Conservation (phyloP, 2,329 filamentous ascomycete species). For the Botrytis porri region DNA sequence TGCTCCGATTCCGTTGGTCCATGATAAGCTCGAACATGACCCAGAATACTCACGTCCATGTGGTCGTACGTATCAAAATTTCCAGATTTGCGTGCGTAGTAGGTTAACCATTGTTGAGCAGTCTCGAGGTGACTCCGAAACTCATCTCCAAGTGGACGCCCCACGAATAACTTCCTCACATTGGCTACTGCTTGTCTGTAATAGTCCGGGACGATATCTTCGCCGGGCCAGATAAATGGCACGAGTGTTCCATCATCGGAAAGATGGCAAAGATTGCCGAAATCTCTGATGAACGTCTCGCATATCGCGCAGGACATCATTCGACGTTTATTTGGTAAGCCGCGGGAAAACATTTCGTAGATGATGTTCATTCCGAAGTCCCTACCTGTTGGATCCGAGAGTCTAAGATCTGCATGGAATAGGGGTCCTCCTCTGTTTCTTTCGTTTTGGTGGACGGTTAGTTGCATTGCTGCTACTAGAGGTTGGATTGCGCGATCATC, state of each 20-base stretch:
- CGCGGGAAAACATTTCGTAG: conserved; percentile 10
- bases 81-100: not conserved
- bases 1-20: not conserved
- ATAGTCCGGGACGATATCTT: conserved; percentile 4
- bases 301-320: conserved; percentile 13
- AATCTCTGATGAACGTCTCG: conserved; percentile 1
- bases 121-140: not conserved
- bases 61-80: not conserved
- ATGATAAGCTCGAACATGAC: not conserved
- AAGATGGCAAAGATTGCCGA: conserved; percentile 10
- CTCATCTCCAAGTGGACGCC: conserved; percentile 1
- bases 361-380: not conserved
- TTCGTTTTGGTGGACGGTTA: not conserved
- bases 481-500: conserved; percentile 4
- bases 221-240: conserved; percentile 12
- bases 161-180: conserved; percentile 10
- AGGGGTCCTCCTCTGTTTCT: not conserved
- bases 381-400: not conserved
- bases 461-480: conserved; percentile 6
- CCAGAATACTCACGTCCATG: not conserved
- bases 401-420: conserved; percentile 6
- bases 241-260: not conserved
- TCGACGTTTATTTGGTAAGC: not conserved
- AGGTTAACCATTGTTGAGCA: not conserved
- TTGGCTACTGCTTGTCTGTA: not conserved